These are phyloP conservation scores for Geranium brycei DNA, from an alignment of 345 rosid genomes.

Conservation along the genomic window DNA sequence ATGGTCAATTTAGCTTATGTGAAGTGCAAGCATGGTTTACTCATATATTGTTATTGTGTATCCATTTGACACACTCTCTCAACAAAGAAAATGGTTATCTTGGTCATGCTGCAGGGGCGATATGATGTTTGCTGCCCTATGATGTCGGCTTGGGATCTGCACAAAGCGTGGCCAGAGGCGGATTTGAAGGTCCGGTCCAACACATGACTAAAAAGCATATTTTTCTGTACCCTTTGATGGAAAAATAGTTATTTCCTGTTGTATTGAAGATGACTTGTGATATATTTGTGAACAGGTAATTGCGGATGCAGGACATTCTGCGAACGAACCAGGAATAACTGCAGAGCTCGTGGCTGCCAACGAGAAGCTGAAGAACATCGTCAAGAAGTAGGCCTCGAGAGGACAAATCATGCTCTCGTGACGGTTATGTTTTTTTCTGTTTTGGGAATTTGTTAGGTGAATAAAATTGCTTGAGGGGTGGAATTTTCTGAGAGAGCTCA, in stretches of 20 bases:
- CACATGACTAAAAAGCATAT: too few relatives aligned
- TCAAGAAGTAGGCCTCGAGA: conserved; percentile 12
- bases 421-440: too few relatives aligned
- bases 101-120: conserved; percentile 58
- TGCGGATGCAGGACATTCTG: conserved; percentile 87
- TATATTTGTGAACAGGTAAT: conserved; percentile 39
- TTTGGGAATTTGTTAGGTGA: too few relatives aligned
- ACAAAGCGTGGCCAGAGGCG: conserved; percentile 92
- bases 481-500: too few relatives aligned
- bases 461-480: too few relatives aligned
- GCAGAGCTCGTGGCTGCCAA: conserved; percentile 84
- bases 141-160: conserved; percentile 99
- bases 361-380: conserved; percentile 50
- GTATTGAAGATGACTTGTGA: background rate
- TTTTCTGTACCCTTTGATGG: too few relatives aligned
- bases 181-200: conserved; percentile 44
- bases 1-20: background rate
- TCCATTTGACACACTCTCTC: too few relatives aligned
- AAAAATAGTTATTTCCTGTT: background rate
- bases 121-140: conserved; percentile 88
- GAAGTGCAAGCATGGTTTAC: background rate
- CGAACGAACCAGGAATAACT: conserved; percentile 74
- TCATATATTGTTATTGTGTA: too few relatives aligned
- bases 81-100: background rate
- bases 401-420: too few relatives aligned